These are phyloP conservation scores for Aspergillus baeticus DNA, from an alignment of 495 filamentous ascomycete genomes.

Conservation along the genomic window DNA sequence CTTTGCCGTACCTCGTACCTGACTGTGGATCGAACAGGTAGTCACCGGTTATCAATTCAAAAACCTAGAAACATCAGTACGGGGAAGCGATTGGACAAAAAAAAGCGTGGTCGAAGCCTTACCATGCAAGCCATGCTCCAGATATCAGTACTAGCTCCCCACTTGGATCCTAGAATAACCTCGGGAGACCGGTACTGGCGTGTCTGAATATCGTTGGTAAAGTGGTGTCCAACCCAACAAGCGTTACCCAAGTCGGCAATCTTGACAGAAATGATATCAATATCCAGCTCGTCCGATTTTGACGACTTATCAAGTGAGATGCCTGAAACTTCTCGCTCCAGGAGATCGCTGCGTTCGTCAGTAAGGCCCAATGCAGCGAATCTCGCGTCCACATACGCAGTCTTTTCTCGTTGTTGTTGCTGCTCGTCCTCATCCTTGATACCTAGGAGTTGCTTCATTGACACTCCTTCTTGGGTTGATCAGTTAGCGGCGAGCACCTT, in stretches of 20 bases:
- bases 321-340: constrained; percentile 89
- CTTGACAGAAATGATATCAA: constrained; percentile 93
- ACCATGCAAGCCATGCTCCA: constrained; percentile 99
- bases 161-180: constrained; percentile 94
- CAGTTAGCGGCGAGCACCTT: constrained; percentile 1
- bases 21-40: constrained; percentile 99
- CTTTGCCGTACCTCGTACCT: constrained; percentile 98
- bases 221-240: constrained; percentile 98
- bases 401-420: constrained; percentile 89
- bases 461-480: constrained; percentile 31
- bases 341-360: constrained; percentile 63
- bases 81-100: not conserved
- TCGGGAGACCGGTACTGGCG: constrained; percentile 96
- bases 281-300: constrained; percentile 44
- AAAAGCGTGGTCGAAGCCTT: constrained; percentile 26
- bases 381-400: constrained; percentile 69
- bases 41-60: constrained; percentile 97
- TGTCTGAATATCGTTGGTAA: constrained; percentile 99
- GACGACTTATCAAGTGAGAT: constrained; percentile 85
- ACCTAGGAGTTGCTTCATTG: constrained; percentile 60
- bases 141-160: constrained; percentile 97
- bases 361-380: not conserved
- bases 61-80: constrained; percentile 58
- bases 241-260: constrained; percentile 98
- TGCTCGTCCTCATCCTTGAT: constrained; percentile 66